Conservation (phyloP, 345 rosid genomes). For the Bruguiera parviflora region DNA sequence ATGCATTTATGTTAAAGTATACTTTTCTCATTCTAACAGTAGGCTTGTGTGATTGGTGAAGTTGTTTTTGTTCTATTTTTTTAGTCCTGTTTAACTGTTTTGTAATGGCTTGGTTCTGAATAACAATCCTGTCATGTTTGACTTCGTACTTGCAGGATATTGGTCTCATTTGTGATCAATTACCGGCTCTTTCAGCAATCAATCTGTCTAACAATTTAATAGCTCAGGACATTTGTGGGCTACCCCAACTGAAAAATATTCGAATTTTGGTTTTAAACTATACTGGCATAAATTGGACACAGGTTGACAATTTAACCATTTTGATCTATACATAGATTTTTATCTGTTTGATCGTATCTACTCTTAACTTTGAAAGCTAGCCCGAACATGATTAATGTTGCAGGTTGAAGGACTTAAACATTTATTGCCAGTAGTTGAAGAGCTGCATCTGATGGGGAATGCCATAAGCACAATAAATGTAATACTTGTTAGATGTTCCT, state of each 20-base stretch:
- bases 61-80: neutral
- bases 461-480: slow-evolving; percentile 56
- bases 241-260: slow-evolving; percentile 53
- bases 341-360: neutral
- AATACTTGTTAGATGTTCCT: slow-evolving; percentile 14
- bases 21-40: no score
- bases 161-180: slow-evolving; percentile 61
- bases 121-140: neutral
- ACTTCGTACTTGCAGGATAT: slow-evolving; percentile 51
- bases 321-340: slow-evolving; percentile 1
- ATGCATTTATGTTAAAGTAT: no score
- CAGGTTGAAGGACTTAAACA: slow-evolving; percentile 70
- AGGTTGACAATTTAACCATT: slow-evolving; percentile 38
- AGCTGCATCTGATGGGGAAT: slow-evolving; percentile 89
- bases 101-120: neutral
- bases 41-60: neutral
- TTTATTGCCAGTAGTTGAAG: slow-evolving; percentile 71
- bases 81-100: neutral
- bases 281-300: slow-evolving; percentile 66
- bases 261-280: slow-evolving; percentile 70
- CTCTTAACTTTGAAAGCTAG: slow-evolving; percentile 5
- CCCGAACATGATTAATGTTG: slow-evolving; percentile 9
- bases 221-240: slow-evolving; percentile 35
- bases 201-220: slow-evolving; percentile 69
- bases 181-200: slow-evolving; percentile 58